Percentiles rank a stretch among this genome's conserved stretches.
phyloP scores from a whole-genome alignment of 768 basidiomycete genomes.

The Dacryopinax spathularia region DNA sequence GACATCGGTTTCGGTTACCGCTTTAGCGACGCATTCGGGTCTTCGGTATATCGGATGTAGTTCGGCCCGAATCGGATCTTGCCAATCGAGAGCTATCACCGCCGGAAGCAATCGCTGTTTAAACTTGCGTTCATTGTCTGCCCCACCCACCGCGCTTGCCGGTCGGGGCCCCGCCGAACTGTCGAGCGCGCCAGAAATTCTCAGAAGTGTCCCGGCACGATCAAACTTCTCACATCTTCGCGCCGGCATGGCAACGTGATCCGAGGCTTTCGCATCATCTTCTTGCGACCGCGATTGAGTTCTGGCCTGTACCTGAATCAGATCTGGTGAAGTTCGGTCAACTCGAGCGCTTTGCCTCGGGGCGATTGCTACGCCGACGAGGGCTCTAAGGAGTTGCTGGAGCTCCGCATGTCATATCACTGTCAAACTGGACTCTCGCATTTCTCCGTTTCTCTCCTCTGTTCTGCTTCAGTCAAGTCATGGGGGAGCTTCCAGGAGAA shows the following conservation, averaged over 20 bases:
- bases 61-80: not conserved
- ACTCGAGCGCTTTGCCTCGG: not conserved
- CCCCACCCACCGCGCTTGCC: not conserved
- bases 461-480: not conserved
- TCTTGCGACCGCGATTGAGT: not conserved
- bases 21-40: not conserved
- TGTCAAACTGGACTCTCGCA: not conserved
- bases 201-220: not conserved
- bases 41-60: not conserved
- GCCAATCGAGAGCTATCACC: not conserved
- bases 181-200: not conserved
- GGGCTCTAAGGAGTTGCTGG: not conserved
- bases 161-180: not conserved
- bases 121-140: not conserved
- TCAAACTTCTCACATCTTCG: not conserved
- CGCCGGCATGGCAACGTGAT: not conserved
- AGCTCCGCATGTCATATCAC: not conserved
- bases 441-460: not conserved
- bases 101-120: not conserved
- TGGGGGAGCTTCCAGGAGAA: not conserved
- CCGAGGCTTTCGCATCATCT: not conserved
- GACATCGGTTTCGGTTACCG: not conserved
- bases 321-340: not conserved
- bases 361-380: not conserved
- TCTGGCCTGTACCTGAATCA: not conserved